phyloP scores from a whole-genome alignment of 2,329 filamentous ascomycete genomes.

The Akanthomyces lecanii region DNA sequence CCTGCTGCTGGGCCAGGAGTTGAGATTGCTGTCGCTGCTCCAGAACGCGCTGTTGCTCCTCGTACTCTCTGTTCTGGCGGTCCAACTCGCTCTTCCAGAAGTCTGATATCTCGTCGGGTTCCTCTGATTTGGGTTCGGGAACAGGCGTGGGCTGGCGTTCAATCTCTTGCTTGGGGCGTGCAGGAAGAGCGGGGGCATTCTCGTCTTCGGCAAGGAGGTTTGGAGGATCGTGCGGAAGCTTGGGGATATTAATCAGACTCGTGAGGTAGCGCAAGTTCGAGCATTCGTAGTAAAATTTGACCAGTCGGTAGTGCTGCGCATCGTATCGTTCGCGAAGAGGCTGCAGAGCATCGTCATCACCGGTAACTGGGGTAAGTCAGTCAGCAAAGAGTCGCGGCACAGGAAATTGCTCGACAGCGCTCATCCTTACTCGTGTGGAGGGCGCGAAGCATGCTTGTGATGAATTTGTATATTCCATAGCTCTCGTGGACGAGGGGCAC shows the following conservation, averaged over 20 bases:
- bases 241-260: slow-evolving; percentile 92
- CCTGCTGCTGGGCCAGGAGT: slow-evolving; percentile 74
- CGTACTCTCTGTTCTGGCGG: slow-evolving; percentile 89
- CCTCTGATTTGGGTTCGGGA: slow-evolving; percentile 63
- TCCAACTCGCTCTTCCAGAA: slow-evolving; percentile 96
- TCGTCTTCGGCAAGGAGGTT: slow-evolving; percentile 85
- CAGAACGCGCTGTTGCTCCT: slow-evolving; percentile 84
- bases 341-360: slow-evolving; percentile 87
- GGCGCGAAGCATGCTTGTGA: slow-evolving; percentile 96
- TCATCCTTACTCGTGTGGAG: slow-evolving; percentile 83
- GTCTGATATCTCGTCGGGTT: slow-evolving; percentile 92
- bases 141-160: slow-evolving; percentile 66
- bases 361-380: slow-evolving; percentile 32
- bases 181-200: slow-evolving; percentile 75
- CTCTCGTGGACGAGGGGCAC: slow-evolving; percentile 95
- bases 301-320: slow-evolving; percentile 91
- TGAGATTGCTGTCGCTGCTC: slow-evolving; percentile 83
- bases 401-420: not conserved
- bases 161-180: slow-evolving; percentile 71
- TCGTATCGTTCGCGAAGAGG: slow-evolving; percentile 86
- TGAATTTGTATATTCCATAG: slow-evolving; percentile 99
- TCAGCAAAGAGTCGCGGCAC: not conserved
- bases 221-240: slow-evolving; percentile 89
- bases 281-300: slow-evolving; percentile 99
- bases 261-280: slow-evolving; percentile 96